Evolutionary conservation across 768 basidiomycete genomes (phyloP), one percentile per base, ranked within the genome.

Genomic region (Lyophyllum atratum): DNA sequence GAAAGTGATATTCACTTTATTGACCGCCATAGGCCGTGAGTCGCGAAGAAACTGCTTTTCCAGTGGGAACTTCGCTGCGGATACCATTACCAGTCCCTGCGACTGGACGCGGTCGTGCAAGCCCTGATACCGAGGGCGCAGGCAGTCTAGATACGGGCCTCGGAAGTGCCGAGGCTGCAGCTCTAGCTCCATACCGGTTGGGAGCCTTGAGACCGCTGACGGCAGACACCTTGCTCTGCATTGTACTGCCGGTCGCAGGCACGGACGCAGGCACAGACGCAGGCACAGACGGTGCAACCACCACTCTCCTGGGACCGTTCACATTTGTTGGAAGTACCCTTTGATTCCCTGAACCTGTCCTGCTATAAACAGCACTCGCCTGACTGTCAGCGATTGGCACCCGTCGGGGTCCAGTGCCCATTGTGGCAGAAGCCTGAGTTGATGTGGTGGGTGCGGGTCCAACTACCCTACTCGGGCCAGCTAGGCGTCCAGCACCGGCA

Each of bases 361-460:
- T 47, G 19, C 26, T 54, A 17, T 21, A 56, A 29, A 24, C 26
- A 26, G 29, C 2, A 24, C 43, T 58, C 31, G 52, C 29, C 19
- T 60, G 56, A 29, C 34, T 50, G 14, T 65, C 62, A 44, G 55
- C 43, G 34, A 71, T 61, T 9, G 69, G 67, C 52, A 79, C 67
- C 26, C 80, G 72, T 52, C 74, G 70, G 37, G 77, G 75, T 15
- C 77, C 77, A 49, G 62, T 59, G 14, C 50, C 59, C 26, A 58
- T 65, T 43, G 43, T 60, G 54, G 47, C 46, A 37, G 28, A 43
- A 17, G 34, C 44, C n/a, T 45, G 33, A 28, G 39, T 15, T 22
- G n/a, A n/a, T n/a, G 39, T n/a, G 39, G 52, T 47, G 43, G 44
- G 12, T 37, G 37, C 26, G 11, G 52, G 55, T 33, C 59, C 52